These are phyloP conservation scores for Phytopythium delawarense DNA, from an alignment of 352 stramenopile genomes.

Conservation along the genomic window DNA sequence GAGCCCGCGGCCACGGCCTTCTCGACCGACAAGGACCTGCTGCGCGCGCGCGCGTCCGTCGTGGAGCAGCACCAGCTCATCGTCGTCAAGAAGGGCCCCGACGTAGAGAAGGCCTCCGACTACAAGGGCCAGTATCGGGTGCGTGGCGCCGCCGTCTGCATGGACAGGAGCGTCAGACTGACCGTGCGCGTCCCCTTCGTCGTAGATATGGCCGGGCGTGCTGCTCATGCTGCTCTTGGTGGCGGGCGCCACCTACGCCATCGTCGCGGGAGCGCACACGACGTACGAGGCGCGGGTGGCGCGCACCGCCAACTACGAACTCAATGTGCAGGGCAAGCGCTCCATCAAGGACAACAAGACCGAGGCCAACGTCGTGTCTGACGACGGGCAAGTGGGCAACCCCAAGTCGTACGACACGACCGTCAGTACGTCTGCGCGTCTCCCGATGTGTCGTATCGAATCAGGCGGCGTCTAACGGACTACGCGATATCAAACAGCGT, in stretches of 20 bases:
- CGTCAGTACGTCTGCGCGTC: slow-evolving; percentile 7
- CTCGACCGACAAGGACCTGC: slow-evolving; percentile 24
- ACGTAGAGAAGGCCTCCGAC: slow-evolving; percentile 22
- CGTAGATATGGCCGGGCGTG: slow-evolving; percentile 62
- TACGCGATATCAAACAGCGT: slow-evolving; percentile 17
- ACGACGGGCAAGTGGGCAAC: slow-evolving; percentile 39
- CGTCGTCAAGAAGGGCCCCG: slow-evolving; percentile 26
- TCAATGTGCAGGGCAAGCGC: slow-evolving; percentile 23
- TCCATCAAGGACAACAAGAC: slow-evolving; percentile 47
- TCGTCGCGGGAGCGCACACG: slow-evolving; percentile 29
- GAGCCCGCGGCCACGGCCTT: slow-evolving; percentile 16
- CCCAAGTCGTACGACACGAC: slow-evolving; percentile 52
- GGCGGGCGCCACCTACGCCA: slow-evolving; percentile 19
- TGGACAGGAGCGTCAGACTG: slow-evolving; percentile 3
- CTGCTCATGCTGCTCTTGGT: slow-evolving; percentile 45
- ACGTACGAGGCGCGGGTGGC: slow-evolving; percentile 20
- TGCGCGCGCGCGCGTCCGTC: slow-evolving; percentile 14
- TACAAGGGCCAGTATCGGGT: slow-evolving; percentile 43
- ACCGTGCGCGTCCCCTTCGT: not conserved
- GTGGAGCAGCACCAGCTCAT: slow-evolving; percentile 18
- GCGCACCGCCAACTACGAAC: slow-evolving; percentile 31
- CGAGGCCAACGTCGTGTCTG: slow-evolving; percentile 22
- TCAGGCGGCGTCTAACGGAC: not conserved
- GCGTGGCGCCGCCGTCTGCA: not conserved
- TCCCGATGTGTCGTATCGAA: not conserved